Evolutionary conservation across 257 asterid genomes (phyloP), one percentile per base, ranked within the genome.

Genomic region (Scutellaria minor): DNA sequence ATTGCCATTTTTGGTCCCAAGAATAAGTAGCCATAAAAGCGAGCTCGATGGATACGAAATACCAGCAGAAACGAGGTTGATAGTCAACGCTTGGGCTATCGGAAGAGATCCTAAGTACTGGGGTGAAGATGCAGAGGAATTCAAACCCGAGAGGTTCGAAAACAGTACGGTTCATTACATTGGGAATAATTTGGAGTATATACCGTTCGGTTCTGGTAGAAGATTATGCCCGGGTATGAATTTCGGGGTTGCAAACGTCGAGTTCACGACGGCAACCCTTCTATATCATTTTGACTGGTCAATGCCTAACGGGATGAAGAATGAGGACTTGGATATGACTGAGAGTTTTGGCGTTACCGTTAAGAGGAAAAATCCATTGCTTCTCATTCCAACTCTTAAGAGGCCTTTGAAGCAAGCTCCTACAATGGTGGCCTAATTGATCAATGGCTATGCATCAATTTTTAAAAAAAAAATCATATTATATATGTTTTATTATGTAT

Each of bases 181-280:
- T 44, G 79, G 79, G 5, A 65, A 53, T 3, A 51, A 71, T 53
- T 56, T 79, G 2, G 75, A 79, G 48, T 79, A 42, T 12, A 46
- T 79, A 37, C 83, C 83, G 0, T 79, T 79, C 9, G 80, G 83
- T 1, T 70, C 75, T 9, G 83, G 80, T 2, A 76, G 81, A 66
- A 72, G 79, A 65, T 72, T 76, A 9, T 68, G 79, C 31, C 81
- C 79, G 0, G 84, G 84, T 6, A 73, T 72, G 14, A 60, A 81
- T 5, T 66, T 80, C 15, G 81, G 71, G 2, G 1, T 77, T 7
- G 71, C 70, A 0, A 59, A 12, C 15, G 68, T 81, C 9, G 82
- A 77, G 63, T 64, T 69, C 48, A 47, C 68, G 40, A 59, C 70
- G 10, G 74, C 82, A 14, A 22, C 54, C 6, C 59, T 80, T 12